Percentiles rank a stretch among this genome's conserved stretches.
Conservation (phyloP, 192 early-diverging fungal genomes). For the Gonapodya prolifera region DNA sequence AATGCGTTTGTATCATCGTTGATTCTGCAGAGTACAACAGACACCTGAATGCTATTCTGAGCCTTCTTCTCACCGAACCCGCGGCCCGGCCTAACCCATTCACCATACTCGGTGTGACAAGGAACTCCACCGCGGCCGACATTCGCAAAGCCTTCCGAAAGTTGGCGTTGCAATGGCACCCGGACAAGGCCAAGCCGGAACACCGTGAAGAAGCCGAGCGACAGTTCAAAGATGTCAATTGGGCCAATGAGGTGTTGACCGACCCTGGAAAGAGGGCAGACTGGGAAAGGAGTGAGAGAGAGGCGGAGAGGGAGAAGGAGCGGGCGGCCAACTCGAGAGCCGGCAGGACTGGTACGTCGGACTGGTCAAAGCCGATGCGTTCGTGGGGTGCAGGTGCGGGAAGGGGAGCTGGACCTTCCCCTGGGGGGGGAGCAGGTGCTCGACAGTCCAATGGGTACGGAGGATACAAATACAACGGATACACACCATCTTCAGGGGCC, state of each 20-base stretch:
- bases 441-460: too few relatives aligned
- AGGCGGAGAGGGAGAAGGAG: background rate
- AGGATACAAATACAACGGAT: too few relatives aligned
- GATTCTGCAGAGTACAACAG: background rate
- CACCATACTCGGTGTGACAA: background rate
- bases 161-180: background rate
- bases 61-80: background rate
- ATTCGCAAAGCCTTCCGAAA: background rate
- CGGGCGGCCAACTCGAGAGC: background rate
- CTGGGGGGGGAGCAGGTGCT: too few relatives aligned
- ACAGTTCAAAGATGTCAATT: background rate
- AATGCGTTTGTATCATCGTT: background rate
- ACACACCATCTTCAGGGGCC: too few relatives aligned
- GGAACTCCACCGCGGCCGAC: background rate
- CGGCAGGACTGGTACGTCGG: background rate
- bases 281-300: background rate
- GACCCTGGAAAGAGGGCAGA: background rate
- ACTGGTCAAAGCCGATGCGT: background rate
- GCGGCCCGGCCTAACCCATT: background rate
- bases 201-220: background rate
- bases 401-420: too few relatives aligned
- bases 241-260: background rate
- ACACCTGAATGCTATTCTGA: background rate
- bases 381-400: too few relatives aligned
- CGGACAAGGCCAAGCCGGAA: background rate